These are phyloP conservation scores for Pichia scutulata DNA, from an alignment of 805 yeast species.

Conservation along the genomic window DNA sequence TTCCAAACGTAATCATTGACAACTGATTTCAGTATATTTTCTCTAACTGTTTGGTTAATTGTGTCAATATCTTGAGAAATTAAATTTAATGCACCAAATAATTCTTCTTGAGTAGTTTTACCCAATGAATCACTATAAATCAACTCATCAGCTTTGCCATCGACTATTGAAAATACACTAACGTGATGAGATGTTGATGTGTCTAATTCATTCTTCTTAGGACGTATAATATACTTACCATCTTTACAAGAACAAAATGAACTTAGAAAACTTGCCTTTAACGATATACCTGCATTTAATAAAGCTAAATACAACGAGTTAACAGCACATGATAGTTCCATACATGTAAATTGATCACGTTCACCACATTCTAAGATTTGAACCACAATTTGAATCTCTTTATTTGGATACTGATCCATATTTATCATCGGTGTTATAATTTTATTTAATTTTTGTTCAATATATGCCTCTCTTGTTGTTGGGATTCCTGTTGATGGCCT, in stretches of 20 bases:
- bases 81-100: slow-evolving; percentile 44
- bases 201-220: slow-evolving; percentile 37
- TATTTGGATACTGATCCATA: slow-evolving; percentile 67
- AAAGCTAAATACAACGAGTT: slow-evolving; percentile 72
- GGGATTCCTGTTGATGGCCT: slow-evolving; percentile 75
- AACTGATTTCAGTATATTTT: slow-evolving; percentile 40
- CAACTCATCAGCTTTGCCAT: slow-evolving; percentile 45
- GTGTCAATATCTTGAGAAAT: slow-evolving; percentile 42
- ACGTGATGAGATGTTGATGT: slow-evolving; percentile 54
- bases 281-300: slow-evolving; percentile 69
- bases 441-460: slow-evolving; percentile 64
- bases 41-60: slow-evolving; percentile 40
- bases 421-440: slow-evolving; percentile 55
- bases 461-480: slow-evolving; percentile 59
- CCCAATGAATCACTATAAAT: slow-evolving; percentile 73
- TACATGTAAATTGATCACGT: slow-evolving; percentile 23
- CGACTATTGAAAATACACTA: slow-evolving; percentile 49
- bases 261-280: slow-evolving; percentile 56
- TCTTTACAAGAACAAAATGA: slow-evolving; percentile 30
- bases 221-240: slow-evolving; percentile 34
- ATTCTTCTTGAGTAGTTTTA: slow-evolving; percentile 47
- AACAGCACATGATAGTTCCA: slow-evolving; percentile 58
- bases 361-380: slow-evolving; percentile 55
- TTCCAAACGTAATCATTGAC: slow-evolving; percentile 56
- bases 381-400: slow-evolving; percentile 59